Evolutionary conservation across 768 basidiomycete species (phyloP).

Genomic region (Serpula lacrymans): DNA sequence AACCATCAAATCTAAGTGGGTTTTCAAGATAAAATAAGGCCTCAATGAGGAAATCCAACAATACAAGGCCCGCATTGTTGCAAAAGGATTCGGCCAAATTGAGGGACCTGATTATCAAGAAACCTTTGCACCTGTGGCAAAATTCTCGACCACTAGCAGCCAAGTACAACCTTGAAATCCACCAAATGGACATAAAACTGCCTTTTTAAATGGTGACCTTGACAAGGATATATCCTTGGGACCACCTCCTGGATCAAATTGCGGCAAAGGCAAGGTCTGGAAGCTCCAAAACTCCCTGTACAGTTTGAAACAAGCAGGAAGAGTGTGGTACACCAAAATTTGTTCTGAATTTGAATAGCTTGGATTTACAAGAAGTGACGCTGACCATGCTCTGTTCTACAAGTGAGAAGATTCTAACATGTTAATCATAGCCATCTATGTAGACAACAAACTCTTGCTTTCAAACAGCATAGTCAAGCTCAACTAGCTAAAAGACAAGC

Average conservation of each 20-base stretch:
- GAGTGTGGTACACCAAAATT: slow-evolving; percentile 9
- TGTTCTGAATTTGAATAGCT: slow-evolving; percentile 16
- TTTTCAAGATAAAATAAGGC: slow-evolving; percentile 2
- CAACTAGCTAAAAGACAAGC: no score
- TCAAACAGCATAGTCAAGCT: no score
- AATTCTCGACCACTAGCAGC: slow-evolving; percentile 15
- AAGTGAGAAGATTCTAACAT: no score
- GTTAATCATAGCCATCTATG: no score
- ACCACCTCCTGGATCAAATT: no score
- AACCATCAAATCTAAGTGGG: slow-evolving; percentile 2
- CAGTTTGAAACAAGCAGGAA: slow-evolving; percentile 5
- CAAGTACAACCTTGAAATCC: slow-evolving; percentile 14
- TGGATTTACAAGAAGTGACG: no score
- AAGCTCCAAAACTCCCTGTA: no score
- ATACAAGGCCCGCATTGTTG: slow-evolving; percentile 4
- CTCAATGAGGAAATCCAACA: background rate
- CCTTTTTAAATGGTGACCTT: slow-evolving; percentile 7
- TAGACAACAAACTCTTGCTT: no score
- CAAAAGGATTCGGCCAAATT: slow-evolving; percentile 1
- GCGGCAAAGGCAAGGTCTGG: no score
- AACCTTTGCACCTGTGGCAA: slow-evolving; percentile 22
- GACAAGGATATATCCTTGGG: no score
- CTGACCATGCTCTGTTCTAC: no score
- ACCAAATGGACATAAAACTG: slow-evolving; percentile 17
- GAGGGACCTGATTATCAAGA: slow-evolving; percentile 15